phyloP scores from a whole-genome alignment of 2,329 filamentous ascomycete genomes.

The Lasiodiplodia sp. region DNA sequence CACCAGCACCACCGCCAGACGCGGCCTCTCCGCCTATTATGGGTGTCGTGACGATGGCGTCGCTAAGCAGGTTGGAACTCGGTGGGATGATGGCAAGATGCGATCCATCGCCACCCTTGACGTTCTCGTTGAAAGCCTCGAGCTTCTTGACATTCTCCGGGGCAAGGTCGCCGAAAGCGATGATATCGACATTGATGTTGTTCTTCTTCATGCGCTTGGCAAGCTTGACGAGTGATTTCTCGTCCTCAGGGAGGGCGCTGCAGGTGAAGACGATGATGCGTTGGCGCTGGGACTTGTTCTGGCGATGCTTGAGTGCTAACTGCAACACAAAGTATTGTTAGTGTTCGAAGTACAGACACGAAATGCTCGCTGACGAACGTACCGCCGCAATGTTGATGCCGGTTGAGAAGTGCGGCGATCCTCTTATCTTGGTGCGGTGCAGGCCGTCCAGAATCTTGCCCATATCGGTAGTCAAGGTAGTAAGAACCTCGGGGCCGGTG shows the following conservation, averaged over 20 bases:
- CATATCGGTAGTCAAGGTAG: conserved; percentile 94
- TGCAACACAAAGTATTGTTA: conserved; percentile 47
- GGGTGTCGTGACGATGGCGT: conserved; percentile 86
- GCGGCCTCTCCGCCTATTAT: conserved; percentile 86
- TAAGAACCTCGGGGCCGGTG: conserved; percentile 95
- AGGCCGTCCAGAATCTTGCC: conserved; percentile 93
- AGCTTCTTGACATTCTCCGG: conserved; percentile 90
- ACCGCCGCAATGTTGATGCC: conserved; percentile 95
- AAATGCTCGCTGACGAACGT: conserved; percentile 49
- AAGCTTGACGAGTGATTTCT: conserved; percentile 86
- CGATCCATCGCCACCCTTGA: conserved; percentile 90
- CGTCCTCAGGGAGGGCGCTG: conserved; percentile 87
- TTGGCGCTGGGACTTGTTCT: conserved; percentile 96
- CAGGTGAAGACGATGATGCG: conserved; percentile 97
- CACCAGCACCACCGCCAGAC: conserved; percentile 62
- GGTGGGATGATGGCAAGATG: conserved; percentile 90
- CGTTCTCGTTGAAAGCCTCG: conserved; percentile 88
- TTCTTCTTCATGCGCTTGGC: conserved; percentile 99
- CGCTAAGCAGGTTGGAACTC: conserved; percentile 88
- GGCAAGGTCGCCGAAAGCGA: conserved; percentile 92
- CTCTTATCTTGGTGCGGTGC: conserved; percentile 93
- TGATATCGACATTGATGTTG: conserved; percentile 90
- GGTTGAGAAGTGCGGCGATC: conserved; percentile 85
- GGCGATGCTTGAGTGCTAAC: conserved; percentile 96
- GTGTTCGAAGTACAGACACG: not conserved